Evolutionary conservation across 1,284 basidiomycete genomes (phyloP), one percentile per base, ranked within the genome.

Genomic region (Ceratorhiza oryzae-sativae): DNA sequence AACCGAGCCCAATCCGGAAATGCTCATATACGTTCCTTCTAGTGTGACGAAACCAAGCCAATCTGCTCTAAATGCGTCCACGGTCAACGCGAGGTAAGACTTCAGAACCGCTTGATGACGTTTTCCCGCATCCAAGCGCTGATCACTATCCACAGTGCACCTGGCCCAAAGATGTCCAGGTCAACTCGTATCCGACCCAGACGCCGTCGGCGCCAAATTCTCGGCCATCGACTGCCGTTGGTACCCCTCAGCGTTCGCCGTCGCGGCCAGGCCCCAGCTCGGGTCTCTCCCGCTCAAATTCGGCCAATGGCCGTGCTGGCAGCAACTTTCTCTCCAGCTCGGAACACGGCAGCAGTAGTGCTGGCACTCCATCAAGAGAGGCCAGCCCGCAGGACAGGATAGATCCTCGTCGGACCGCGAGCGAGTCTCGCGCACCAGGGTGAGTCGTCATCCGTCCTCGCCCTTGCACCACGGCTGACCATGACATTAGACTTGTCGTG

Each of bases 21-120:
- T 55, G 68, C 65, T 72, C 42, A 60, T 73, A 12, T 56, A 30
- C 45, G 39, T 27, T n/a, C n/a, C n/a, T 15, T 30, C 13, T 49
- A 93, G 91, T 93, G 91, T 80, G 91, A 93, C 78, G 91, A 93
- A 81, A 85, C 86, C 10, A 92, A 93, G 77, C 91, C 91, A 45
- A 87, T 84, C 73, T 93, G 91, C 80, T 87, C 88, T 82, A 87
- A 92, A 36, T 93, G 91, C 76, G 87, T 86, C 27, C 90, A 92
- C 80, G 89, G 90, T 10, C 89, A 91, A 76, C 84, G 91, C 80
- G 90, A 92, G 77, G 91, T 91, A 79, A 56, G 86, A 76, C 49
- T 76, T 45, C 58, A 67, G 75, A 42, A 36, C 73, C 61, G 32
- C 27, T 49, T 61, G 9, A 61, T 55, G 34, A 27, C 25, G 34